Conservation (phyloP, 1,139 yeast genomes). For the Williopsis jadinii region DNA sequence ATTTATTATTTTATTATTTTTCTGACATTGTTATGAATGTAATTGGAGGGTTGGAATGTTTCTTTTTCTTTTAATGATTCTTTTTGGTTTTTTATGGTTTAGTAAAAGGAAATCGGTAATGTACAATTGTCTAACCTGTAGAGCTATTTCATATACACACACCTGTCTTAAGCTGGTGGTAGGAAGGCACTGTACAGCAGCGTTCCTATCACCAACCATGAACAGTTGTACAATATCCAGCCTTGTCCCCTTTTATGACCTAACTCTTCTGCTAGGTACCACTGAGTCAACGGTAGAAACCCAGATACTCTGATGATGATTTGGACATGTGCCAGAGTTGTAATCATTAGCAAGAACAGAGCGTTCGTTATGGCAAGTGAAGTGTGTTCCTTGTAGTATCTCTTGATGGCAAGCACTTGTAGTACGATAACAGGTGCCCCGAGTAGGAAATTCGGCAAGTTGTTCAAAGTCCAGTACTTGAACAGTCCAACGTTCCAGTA, state of each 20-base stretch:
- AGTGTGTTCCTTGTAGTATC: constrained; percentile 24
- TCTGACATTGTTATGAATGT: too few species aligned
- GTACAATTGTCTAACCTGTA: neutral
- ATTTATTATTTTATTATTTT: neutral
- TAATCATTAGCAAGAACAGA: constrained; percentile 32
- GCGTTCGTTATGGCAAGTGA: constrained; percentile 30
- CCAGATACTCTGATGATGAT: constrained; percentile 74
- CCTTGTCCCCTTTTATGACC: constrained; percentile 21
- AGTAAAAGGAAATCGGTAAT: too few species aligned
- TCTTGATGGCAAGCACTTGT: constrained; percentile 24
- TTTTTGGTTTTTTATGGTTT: too few species aligned
- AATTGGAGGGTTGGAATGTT: too few species aligned
- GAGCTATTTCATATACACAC: neutral
- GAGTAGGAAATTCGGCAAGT: constrained; percentile 78
- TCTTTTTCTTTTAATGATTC: too few species aligned
- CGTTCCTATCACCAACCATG: constrained; percentile 55
- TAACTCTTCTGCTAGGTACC: constrained; percentile 53
- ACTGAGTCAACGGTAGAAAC: constrained; percentile 66
- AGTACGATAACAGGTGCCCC: constrained; percentile 60
- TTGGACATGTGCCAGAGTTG: constrained; percentile 76
- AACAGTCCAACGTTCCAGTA: constrained; percentile 87
- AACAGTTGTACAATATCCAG: constrained; percentile 37
- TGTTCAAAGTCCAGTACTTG: constrained; percentile 72
- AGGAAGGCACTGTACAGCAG: constrained; percentile 57
- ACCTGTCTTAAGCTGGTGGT: constrained; percentile 55